Conservation (phyloP, 2,329 filamentous ascomycete genomes). For the Aspergillus eucalypticola region DNA sequence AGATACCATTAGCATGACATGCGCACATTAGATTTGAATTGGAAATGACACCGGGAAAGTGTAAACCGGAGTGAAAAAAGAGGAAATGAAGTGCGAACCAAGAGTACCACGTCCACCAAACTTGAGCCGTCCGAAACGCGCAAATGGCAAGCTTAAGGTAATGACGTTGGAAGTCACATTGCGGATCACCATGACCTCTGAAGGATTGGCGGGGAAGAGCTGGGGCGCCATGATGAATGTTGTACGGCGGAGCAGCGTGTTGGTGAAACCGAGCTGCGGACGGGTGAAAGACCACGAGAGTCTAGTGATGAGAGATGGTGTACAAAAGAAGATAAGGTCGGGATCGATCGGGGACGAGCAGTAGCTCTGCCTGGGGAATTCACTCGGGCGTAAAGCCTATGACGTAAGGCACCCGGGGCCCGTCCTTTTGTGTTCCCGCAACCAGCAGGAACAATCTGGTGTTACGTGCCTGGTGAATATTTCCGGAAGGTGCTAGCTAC, state of each 20-base stretch:
- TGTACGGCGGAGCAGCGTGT: not conserved
- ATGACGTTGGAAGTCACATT: conserved; percentile 73
- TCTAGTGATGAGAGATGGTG: not conserved
- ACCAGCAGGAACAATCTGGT: not conserved
- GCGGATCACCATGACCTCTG: conserved; percentile 86
- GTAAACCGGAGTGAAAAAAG: not conserved
- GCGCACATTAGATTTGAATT: not conserved
- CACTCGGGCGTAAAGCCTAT: not conserved
- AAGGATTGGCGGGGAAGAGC: conserved; percentile 69
- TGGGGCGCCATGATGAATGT: conserved; percentile 34
- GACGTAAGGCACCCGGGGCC: not conserved
- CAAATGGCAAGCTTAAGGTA: conserved; percentile 69
- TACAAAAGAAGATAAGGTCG: not conserved
- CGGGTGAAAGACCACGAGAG: not conserved
- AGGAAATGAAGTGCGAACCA: conserved; percentile 53
- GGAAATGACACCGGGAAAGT: not conserved
- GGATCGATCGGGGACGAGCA: not conserved
- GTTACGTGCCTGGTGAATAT: not conserved
- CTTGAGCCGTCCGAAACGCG: conserved; percentile 74
- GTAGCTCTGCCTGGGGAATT: not conserved
- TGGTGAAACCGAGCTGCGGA: not conserved
- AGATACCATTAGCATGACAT: not conserved
- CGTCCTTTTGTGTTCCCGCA: not conserved
- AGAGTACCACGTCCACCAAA: conserved; percentile 86
- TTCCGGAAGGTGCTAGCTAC: not conserved